phyloP scores from a whole-genome alignment of 305 asterid species.

The Andrographis paniculata region DNA sequence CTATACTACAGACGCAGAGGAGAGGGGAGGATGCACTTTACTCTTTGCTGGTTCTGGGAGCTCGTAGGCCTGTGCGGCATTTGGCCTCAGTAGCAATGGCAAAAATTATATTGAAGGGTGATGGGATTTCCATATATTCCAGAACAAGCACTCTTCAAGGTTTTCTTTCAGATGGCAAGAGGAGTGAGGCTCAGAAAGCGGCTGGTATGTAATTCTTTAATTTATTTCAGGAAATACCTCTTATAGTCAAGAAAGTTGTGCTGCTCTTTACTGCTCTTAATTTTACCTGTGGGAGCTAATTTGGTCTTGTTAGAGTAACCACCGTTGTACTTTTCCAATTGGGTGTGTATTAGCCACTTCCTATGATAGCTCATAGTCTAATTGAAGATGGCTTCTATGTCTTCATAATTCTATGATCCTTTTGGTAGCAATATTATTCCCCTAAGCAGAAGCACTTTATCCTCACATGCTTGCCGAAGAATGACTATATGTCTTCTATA shows the following conservation, averaged over 20 bases:
- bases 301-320: not conserved
- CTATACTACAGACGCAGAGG: conserved; percentile 73
- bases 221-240: conserved; percentile 6
- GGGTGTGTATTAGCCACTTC: conserved; percentile 3
- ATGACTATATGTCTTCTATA: conserved; percentile 3
- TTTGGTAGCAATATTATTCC: no score
- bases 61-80: conserved; percentile 93
- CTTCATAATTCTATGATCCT: conserved; percentile 7
- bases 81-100: conserved; percentile 93
- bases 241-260: conserved; percentile 1
- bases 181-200: conserved; percentile 69
- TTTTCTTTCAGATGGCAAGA: conserved; percentile 88
- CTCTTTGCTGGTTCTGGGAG: conserved; percentile 85
- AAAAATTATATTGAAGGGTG: conserved; percentile 74
- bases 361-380: not conserved
- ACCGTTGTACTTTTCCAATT: not conserved
- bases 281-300: conserved; percentile 1
- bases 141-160: conserved; percentile 98
- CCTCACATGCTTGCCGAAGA: no score
- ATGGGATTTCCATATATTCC: conserved; percentile 81
- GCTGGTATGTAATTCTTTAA: conserved; percentile 55
- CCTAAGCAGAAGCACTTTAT: no score
- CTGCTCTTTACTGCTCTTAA: conserved; percentile 4
- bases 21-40: conserved; percentile 91
- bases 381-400: conserved; percentile 7